Percentiles rank a stretch among this genome's conserved stretches.
These are phyloP conservation scores for Pythium phragmiticola DNA, from an alignment of 352 stramenopile genomes.

Conservation along the genomic window DNA sequence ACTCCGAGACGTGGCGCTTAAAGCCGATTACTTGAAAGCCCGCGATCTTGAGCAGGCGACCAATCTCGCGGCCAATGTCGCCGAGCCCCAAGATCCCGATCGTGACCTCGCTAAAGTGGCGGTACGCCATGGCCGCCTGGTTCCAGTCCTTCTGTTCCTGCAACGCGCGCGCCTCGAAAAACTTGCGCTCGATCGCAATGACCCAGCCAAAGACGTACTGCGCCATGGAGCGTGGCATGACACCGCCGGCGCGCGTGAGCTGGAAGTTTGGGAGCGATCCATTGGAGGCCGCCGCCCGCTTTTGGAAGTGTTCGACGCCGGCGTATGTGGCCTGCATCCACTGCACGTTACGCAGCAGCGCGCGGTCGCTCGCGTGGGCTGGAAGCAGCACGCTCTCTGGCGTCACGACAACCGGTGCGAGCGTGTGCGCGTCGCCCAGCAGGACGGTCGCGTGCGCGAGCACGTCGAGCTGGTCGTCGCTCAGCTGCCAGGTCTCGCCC, in stretches of 20 bases:
- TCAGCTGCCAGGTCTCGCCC: constrained; percentile 35
- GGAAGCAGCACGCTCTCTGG: constrained; percentile 12
- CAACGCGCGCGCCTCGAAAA: constrained; percentile 43
- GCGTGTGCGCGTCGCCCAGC: constrained; percentile 49
- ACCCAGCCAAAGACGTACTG: constrained; percentile 75
- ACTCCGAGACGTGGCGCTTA: constrained; percentile 46
- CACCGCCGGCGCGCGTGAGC: constrained; percentile 56
- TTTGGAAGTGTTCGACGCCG: constrained; percentile 52
- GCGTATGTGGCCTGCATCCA: constrained; percentile 71
- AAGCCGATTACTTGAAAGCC: constrained; percentile 68
- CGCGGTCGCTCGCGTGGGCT: constrained; percentile 14
- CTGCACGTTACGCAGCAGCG: constrained; percentile 40
- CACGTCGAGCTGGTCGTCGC: constrained; percentile 32
- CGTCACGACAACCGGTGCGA: constrained; percentile 41
- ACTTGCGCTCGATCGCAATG: constrained; percentile 60
- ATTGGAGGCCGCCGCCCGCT: constrained; percentile 25
- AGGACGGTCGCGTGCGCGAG: constrained; percentile 43
- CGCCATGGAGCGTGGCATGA: constrained; percentile 55
- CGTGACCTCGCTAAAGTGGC: constrained; percentile 45
- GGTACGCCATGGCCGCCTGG: constrained; percentile 38
- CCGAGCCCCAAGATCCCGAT: constrained; percentile 61
- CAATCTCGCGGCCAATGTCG: constrained; percentile 61
- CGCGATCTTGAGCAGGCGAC: constrained; percentile 41
- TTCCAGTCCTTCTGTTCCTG: constrained; percentile 44
- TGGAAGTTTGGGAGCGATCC: constrained; percentile 31